These are phyloP conservation scores for Asclepias syriaca DNA, from an alignment of 257 asterid genomes.

Conservation along the genomic window DNA sequence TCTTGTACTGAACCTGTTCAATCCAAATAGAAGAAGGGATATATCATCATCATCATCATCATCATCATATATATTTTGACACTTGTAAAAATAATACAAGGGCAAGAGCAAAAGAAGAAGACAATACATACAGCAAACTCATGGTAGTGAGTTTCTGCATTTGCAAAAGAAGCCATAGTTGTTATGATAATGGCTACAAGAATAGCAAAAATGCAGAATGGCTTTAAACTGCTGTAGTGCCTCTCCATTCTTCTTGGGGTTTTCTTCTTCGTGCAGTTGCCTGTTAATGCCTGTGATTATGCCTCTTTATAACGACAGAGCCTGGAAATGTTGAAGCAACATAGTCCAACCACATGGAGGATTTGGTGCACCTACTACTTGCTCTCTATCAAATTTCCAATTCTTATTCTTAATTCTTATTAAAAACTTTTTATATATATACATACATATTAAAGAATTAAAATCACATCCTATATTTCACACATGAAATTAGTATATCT, in stretches of 20 bases:
- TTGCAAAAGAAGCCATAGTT: slow-evolving; percentile 18
- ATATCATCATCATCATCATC: too few species aligned
- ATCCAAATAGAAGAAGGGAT: background rate
- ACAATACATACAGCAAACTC: slow-evolving; percentile 34
- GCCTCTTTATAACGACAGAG: slow-evolving; percentile 10
- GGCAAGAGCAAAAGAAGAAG: background rate
- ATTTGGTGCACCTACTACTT: slow-evolving; percentile 44
- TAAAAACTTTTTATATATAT: too few species aligned
- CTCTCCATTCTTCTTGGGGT: slow-evolving; percentile 27
- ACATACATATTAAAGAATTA: background rate
- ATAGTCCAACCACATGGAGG: slow-evolving; percentile 38
- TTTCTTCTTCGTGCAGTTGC: slow-evolving; percentile 3
- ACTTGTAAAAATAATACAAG: background rate
- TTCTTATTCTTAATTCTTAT: background rate
- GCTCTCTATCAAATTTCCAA: background rate
- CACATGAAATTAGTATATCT: background rate
- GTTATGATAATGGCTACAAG: slow-evolving; percentile 4
- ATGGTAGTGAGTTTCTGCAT: slow-evolving; percentile 49
- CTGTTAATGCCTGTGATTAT: slow-evolving; percentile 13
- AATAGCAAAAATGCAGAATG: slow-evolving; percentile 20
- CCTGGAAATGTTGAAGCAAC: slow-evolving; percentile 19
- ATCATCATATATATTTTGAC: too few species aligned
- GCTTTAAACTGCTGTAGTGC: background rate
- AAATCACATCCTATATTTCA: background rate
- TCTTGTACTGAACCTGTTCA: slow-evolving; percentile 18